phyloP scores from a whole-genome alignment of 2,329 filamentous ascomycete species.

The Botrytis tulipae region DNA sequence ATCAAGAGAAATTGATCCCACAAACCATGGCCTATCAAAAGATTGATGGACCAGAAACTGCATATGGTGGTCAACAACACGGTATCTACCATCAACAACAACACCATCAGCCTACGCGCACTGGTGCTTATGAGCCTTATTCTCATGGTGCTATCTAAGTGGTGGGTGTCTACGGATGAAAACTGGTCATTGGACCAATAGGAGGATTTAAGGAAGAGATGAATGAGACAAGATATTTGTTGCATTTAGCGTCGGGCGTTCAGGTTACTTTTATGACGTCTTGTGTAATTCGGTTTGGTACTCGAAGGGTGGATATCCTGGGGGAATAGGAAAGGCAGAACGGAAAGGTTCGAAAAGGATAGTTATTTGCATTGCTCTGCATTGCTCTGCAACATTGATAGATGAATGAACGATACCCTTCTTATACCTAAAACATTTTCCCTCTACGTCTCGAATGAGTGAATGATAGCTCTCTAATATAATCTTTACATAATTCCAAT shows the following conservation, averaged over 20 bases:
- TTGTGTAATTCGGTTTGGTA: constrained; percentile 7
- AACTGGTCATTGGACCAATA: not conserved
- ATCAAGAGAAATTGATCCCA: constrained; percentile 35
- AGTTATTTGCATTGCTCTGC: constrained; percentile 2
- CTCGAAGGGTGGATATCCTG: constrained; percentile 1
- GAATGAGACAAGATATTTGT: not conserved
- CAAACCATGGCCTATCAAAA: constrained; percentile 45
- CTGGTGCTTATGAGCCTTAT: constrained; percentile 62
- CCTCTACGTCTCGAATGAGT: not conserved
- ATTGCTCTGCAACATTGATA: not conserved
- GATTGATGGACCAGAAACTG: constrained; percentile 41
- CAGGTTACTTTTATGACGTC: constrained; percentile 5
- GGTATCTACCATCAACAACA: constrained; percentile 44
- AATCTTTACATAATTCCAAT: not conserved
- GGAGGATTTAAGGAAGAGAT: not conserved
- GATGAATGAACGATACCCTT: constrained; percentile 16
- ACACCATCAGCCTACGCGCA: constrained; percentile 39
- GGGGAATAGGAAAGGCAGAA: not conserved
- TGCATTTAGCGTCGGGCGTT: constrained; percentile 24
- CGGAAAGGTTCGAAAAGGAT: not conserved
- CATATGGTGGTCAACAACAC: constrained; percentile 39
- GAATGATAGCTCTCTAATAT: not conserved
- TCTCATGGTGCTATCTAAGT: constrained; percentile 52
- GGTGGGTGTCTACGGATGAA: not conserved
- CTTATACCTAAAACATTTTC: not conserved